Evolutionary conservation across 2,329 filamentous ascomycete species (phyloP).

Genomic region (Tolypocladium endophyticum): DNA sequence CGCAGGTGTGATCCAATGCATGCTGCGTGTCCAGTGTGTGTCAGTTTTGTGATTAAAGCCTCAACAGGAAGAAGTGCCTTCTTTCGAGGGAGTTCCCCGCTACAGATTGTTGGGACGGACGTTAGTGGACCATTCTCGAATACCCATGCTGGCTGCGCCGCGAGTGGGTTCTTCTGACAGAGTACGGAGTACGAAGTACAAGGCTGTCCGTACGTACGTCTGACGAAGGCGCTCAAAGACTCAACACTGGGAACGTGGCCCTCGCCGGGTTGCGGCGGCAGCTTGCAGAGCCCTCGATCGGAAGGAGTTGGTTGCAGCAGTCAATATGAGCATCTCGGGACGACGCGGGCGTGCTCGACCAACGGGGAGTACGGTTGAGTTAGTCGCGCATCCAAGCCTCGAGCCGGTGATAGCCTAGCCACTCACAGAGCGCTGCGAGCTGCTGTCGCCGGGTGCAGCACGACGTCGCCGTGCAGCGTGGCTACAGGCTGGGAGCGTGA

Average conservation of each 20-base stretch:
- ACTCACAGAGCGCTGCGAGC: background rate
- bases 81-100: background rate
- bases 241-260: background rate
- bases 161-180: background rate
- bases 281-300: background rate
- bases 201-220: background rate
- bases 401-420: background rate
- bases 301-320: background rate
- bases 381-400: background rate
- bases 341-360: background rate
- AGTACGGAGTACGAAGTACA: background rate
- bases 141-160: background rate
- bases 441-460: background rate
- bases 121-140: background rate
- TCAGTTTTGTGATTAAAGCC: background rate
- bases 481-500: background rate
- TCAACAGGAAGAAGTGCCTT: background rate
- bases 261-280: background rate
- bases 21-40: background rate
- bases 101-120: background rate
- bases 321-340: background rate
- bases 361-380: background rate
- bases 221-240: background rate
- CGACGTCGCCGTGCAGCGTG: background rate
- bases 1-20: background rate